Evolutionary conservation across 768 basidiomycete genomes (phyloP).

Genomic region (Paxillus rubicundulus): DNA sequence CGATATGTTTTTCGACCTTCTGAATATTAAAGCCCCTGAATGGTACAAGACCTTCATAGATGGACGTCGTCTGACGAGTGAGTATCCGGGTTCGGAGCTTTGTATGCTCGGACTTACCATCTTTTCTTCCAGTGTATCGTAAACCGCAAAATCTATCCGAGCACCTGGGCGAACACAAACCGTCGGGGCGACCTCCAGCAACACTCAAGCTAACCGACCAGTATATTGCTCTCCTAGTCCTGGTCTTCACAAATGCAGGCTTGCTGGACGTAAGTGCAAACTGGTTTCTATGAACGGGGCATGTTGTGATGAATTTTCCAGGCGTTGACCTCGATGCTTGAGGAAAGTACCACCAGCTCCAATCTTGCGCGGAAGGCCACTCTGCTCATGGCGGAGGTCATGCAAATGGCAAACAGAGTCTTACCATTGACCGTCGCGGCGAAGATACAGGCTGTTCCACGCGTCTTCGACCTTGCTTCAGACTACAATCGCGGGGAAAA

Average conservation of each 20-base stretch:
- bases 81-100: constrained; percentile 21
- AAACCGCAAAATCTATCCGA: constrained; percentile 43
- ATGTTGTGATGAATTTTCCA: constrained; percentile 29
- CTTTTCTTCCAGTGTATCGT: constrained; percentile 56
- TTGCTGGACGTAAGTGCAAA: constrained; percentile 69
- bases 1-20: constrained; percentile 90
- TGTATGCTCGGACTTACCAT: background rate
- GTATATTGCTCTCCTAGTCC: constrained; percentile 81
- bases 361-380: constrained; percentile 88
- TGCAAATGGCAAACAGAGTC: constrained; percentile 85
- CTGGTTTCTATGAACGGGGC: background rate
- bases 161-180: constrained; percentile 34
- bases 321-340: constrained; percentile 84
- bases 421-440: constrained; percentile 81
- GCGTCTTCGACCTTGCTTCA: constrained; percentile 80
- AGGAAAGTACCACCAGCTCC: constrained; percentile 71
- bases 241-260: constrained; percentile 84
- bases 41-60: constrained; percentile 94
- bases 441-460: constrained; percentile 81
- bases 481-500: constrained; percentile 76
- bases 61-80: constrained; percentile 84
- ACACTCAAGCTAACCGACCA: constrained; percentile 87
- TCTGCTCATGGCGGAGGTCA: constrained; percentile 84
- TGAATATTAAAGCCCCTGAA: constrained; percentile 88
- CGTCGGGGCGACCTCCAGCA: constrained; percentile 47